phyloP scores from a whole-genome alignment of 441 rosid species.

The Melianthus villosus region DNA sequence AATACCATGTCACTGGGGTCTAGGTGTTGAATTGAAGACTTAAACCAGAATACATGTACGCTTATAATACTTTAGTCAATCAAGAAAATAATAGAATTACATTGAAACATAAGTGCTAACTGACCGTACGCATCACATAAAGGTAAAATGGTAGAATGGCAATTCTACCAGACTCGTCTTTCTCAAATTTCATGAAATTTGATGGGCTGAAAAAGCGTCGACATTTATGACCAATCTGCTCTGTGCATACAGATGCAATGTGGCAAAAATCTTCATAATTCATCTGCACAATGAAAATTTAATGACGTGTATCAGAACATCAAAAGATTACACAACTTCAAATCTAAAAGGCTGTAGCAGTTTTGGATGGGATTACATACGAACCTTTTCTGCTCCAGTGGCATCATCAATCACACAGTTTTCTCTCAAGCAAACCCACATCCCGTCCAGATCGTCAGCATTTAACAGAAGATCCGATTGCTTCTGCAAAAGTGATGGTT shows the following conservation, averaged over 20 bases:
- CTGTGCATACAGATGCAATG: conserved; percentile 88
- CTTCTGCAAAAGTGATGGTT: conserved; percentile 43
- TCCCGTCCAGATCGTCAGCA: conserved; percentile 93
- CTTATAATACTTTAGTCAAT: no score
- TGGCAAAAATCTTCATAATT: conserved; percentile 97
- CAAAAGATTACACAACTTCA: no score
- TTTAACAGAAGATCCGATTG: conserved; percentile 89
- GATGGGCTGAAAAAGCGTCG: conserved; percentile 95
- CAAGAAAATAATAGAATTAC: no score
- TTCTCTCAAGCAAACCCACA: conserved; percentile 97
- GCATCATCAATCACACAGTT: conserved; percentile 96
- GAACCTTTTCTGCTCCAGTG: conserved; percentile 93
- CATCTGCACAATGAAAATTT: conserved; percentile 43
- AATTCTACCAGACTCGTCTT: conserved; percentile 95
- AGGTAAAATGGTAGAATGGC: conserved; percentile 95
- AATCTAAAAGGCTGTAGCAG: neutral
- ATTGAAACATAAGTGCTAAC: conserved; percentile 12
- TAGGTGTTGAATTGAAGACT: no score
- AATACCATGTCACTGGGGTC: no score
- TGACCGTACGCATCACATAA: conserved; percentile 94
- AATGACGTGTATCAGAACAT: no score
- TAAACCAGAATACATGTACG: no score
- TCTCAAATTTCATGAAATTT: conserved; percentile 97
- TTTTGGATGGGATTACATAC: conserved; percentile 1
- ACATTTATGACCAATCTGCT: conserved; percentile 92